phyloP scores from a whole-genome alignment of 1,284 basidiomycete genomes.

The Irpex sp. region DNA sequence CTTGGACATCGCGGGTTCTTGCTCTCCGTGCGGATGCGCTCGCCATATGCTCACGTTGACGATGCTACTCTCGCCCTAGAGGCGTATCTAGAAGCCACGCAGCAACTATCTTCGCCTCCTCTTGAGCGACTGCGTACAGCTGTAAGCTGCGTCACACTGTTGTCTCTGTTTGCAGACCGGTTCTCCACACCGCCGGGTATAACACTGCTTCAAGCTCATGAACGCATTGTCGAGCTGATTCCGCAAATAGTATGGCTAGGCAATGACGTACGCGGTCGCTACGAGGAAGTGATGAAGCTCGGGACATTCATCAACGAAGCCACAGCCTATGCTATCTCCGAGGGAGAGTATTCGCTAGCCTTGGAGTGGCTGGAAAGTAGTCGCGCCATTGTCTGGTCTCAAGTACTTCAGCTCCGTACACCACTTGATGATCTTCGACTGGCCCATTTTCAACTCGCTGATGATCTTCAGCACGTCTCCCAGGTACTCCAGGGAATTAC shows the following conservation, averaged over 20 bases:
- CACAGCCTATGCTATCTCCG: neutral
- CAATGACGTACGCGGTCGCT: neutral
- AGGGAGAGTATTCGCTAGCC: neutral
- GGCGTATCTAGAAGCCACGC: neutral
- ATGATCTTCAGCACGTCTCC: neutral
- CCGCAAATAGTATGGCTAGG: neutral
- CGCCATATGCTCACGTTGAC: neutral
- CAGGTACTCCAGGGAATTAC: neutral
- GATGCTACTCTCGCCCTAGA: neutral
- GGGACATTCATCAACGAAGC: neutral
- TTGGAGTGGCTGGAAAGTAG: neutral
- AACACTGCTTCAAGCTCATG: neutral
- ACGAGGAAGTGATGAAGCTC: neutral
- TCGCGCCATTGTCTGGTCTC: neutral
- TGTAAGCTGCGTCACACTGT: neutral
- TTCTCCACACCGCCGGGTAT: neutral
- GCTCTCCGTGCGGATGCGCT: neutral
- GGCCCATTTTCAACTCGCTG: neutral
- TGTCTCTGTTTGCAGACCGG: neutral
- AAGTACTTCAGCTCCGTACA: neutral
- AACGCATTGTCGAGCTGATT: neutral
- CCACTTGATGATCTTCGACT: neutral
- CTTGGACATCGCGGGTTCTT: neutral
- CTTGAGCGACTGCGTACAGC: neutral
- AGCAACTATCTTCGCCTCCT: neutral